Percentiles rank a stretch among this genome's conserved stretches.
phyloP scores from a whole-genome alignment of 2,329 filamentous ascomycete genomes.

The Penicillium sp. region DNA sequence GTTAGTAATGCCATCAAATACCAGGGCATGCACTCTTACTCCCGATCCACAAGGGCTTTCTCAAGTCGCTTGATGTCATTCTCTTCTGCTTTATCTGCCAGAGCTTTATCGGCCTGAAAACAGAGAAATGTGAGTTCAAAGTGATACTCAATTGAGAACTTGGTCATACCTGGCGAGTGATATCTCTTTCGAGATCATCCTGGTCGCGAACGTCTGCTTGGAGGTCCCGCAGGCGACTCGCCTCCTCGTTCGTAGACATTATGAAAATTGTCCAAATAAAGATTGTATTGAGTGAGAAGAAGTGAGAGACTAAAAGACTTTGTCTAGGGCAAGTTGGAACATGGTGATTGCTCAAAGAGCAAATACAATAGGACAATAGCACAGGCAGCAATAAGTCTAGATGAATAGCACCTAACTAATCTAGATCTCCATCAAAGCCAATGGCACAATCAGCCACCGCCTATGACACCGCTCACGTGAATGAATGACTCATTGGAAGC shows the following conservation, averaged over 20 bases:
- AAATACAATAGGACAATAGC: not conserved
- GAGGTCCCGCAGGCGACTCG: constrained; percentile 60
- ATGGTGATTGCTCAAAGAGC: not conserved
- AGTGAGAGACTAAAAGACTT: not conserved
- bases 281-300: constrained; percentile 1
- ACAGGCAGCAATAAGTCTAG: not conserved
- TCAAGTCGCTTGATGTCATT: constrained; percentile 63
- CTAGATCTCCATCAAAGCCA: constrained; percentile 6
- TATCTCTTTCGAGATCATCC: constrained; percentile 86
- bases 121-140: not conserved
- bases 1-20: constrained; percentile 1
- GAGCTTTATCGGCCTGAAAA: constrained; percentile 55
- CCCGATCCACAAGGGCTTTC: constrained; percentile 53
- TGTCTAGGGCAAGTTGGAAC: not conserved
- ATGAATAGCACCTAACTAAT: not conserved
- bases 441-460: constrained; percentile 19
- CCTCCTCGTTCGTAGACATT: constrained; percentile 50
- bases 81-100: constrained; percentile 63
- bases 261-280: not conserved
- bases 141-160: not conserved
- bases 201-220: constrained; percentile 76
- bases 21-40: constrained; percentile 28
- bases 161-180: constrained; percentile 57
- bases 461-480: constrained; percentile 10
- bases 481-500: not conserved